Evolutionary conservation across 1,284 basidiomycete genomes (phyloP), one percentile per base, ranked within the genome.

Genomic region (Ustilago esculenta): DNA sequence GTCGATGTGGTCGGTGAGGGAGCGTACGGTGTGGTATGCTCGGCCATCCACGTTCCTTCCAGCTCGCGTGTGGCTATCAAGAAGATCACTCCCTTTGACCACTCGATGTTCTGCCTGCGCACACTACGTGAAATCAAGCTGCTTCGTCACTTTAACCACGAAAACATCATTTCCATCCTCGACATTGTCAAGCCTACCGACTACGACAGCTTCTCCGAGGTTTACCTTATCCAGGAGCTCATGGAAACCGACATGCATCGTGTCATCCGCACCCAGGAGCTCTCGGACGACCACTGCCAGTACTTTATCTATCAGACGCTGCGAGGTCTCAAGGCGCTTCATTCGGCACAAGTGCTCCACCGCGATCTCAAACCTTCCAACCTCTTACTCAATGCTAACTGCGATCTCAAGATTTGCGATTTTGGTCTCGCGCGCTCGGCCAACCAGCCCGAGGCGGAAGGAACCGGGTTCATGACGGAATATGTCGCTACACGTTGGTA

Each of bases 151-250:
- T 81, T 81, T 25, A 76, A 80, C 49, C 75, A 80, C 49, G 63
- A 81, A 55, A 81, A 81, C 53, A 81, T 81, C 57, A 72, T 71
- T 58, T 71, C 75, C 27, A 59, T 68, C 41, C 55, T 79, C 35
- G 73, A 77, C 50, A 72, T 77, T 32, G 52, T 80, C 47, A 72
- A 77, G 45, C 72, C 80, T 23, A 45, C 18, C 15, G 67, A 90
- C 33, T 85, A 92, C 81, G 93, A 97, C 25, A 86, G 87, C 4
- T 98, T 98, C 86, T 94, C 92, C 76, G 95, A 98, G 83, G 94
- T 92, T n/a, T 91, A 88, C 73, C 87, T 94, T 56, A 91, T 94
- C 33, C 85, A 72, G 65, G 80, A 81, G 36, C 59, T 81, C 12
- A 81, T 81, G 80, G 80, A 81, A 54, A 81, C 80, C 15, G 80